A percentile compares a stretch with the other conserved stretches of the same genome.
phyloP scores from a whole-genome alignment of 192 early-diverging fungal genomes.

The Coemansia sp. region DNA sequence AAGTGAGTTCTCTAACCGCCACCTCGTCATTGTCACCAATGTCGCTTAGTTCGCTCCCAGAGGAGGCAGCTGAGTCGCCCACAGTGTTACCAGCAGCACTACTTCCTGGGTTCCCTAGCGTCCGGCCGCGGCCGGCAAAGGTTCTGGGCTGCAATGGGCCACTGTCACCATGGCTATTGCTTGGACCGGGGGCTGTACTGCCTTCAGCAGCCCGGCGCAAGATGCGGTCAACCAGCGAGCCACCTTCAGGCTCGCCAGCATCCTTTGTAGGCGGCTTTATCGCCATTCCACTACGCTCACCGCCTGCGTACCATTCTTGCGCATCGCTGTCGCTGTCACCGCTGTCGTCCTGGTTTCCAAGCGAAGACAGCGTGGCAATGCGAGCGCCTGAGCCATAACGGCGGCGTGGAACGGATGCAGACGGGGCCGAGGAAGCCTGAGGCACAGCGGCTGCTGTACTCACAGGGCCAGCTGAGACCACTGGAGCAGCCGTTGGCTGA shows the following conservation, averaged over 20 bases:
- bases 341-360: conserved; percentile 12
- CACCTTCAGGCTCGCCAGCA: conserved; percentile 20
- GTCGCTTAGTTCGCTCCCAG: conserved; percentile 10
- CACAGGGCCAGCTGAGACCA: conserved; percentile 34
- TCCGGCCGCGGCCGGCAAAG: conserved; percentile 45
- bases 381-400: conserved; percentile 51
- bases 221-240: conserved; percentile 50
- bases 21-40: conserved; percentile 15
- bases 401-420: conserved; percentile 43
- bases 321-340: conserved; percentile 21
- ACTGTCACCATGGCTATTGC: background rate
- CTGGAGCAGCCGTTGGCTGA: conserved; percentile 29
- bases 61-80: background rate
- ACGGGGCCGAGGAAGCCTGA: conserved; percentile 8
- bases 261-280: conserved; percentile 27
- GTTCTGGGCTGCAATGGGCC: conserved; percentile 4
- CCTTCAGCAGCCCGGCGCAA: conserved; percentile 44
- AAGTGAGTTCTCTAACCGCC: conserved; percentile 75
- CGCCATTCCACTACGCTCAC: conserved; percentile 88
- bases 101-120: conserved; percentile 13
- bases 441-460: conserved; percentile 12
- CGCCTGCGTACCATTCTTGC: conserved; percentile 83
- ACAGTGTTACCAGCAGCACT: background rate
- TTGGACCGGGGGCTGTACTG: conserved; percentile 15
- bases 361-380: conserved; percentile 52